A percentile compares a stretch with the other conserved stretches of the same genome.
These are phyloP conservation scores for Epichloe bromicola DNA, from an alignment of 2,329 filamentous ascomycete genomes.

Conservation along the genomic window DNA sequence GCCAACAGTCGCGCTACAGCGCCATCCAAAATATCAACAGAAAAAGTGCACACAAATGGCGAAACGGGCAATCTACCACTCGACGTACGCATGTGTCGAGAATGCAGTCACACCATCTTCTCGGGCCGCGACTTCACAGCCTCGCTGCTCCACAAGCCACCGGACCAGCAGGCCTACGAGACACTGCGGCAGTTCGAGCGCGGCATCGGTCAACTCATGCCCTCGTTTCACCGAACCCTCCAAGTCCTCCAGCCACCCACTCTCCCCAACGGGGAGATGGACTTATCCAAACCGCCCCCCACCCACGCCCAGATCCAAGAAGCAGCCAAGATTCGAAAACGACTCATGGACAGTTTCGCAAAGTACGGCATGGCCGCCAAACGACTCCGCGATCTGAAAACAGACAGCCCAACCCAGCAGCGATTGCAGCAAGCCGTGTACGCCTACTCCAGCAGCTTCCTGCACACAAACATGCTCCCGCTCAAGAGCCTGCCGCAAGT, in stretches of 20 bases:
- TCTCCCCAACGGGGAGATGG: conserved; percentile 23
- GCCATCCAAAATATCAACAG: conserved; percentile 22
- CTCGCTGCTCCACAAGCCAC: conserved; percentile 53
- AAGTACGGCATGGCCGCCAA: conserved; percentile 78
- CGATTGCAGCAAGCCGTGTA: conserved; percentile 73
- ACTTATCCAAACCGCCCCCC: conserved; percentile 31
- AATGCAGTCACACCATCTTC: conserved; percentile 56
- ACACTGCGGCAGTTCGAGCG: conserved; percentile 79
- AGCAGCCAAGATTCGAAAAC: conserved; percentile 78
- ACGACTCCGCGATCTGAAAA: conserved; percentile 66
- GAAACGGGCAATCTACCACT: conserved; percentile 46
- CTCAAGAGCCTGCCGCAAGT: conserved; percentile 62
- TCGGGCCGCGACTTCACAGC: conserved; percentile 63
- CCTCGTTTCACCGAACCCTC: conserved; percentile 71
- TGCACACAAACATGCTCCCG: conserved; percentile 84
- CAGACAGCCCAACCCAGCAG: conserved; percentile 57
- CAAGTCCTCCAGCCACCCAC: conserved; percentile 50
- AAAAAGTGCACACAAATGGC: conserved; percentile 22
- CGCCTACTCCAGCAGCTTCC: conserved; percentile 65
- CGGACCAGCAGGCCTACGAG: conserved; percentile 68
- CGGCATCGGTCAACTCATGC: conserved; percentile 69
- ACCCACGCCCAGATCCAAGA: conserved; percentile 62
- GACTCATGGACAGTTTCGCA: conserved; percentile 75
- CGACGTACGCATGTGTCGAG: conserved; percentile 83
- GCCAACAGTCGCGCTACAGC: conserved; percentile 29